These are phyloP conservation scores for Kluyveromyces dobzhanskii DNA, from an alignment of 805 yeast genomes.

Conservation along the genomic window DNA sequence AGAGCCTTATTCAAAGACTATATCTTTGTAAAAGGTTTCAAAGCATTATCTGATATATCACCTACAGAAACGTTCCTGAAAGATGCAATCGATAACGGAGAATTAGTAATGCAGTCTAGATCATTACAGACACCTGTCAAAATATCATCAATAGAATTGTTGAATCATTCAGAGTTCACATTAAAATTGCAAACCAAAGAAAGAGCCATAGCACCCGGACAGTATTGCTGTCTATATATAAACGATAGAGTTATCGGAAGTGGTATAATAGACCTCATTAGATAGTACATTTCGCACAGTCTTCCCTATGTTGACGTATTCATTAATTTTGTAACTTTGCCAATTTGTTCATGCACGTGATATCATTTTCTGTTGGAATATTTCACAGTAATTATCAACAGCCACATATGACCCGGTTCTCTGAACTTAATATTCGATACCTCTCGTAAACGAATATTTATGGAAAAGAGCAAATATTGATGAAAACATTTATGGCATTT, in stretches of 20 bases:
- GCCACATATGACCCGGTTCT: no score
- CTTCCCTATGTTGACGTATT: neutral
- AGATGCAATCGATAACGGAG: constrained; percentile 5
- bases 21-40: constrained; percentile 35
- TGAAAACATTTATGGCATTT: no score
- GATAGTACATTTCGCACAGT: neutral
- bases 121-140: constrained; percentile 58
- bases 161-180: constrained; percentile 9
- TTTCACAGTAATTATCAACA: no score
- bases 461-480: no score
- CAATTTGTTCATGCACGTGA: no score
- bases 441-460: no score
- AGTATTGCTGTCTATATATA: constrained; percentile 65
- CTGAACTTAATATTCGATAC: no score
- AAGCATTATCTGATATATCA: constrained; percentile 10
- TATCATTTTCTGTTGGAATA: no score
- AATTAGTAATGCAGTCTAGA: constrained; percentile 52
- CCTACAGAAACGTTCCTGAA: neutral
- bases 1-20: constrained; percentile 41
- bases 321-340: no score
- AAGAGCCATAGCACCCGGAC: constrained; percentile 87
- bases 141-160: constrained; percentile 24
- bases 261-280: constrained; percentile 28
- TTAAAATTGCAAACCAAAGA: constrained; percentile 38
- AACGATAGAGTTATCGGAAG: constrained; percentile 63